These are phyloP conservation scores for Nakazawaea sp. DNA, from an alignment of 805 yeast genomes.

Conservation along the genomic window DNA sequence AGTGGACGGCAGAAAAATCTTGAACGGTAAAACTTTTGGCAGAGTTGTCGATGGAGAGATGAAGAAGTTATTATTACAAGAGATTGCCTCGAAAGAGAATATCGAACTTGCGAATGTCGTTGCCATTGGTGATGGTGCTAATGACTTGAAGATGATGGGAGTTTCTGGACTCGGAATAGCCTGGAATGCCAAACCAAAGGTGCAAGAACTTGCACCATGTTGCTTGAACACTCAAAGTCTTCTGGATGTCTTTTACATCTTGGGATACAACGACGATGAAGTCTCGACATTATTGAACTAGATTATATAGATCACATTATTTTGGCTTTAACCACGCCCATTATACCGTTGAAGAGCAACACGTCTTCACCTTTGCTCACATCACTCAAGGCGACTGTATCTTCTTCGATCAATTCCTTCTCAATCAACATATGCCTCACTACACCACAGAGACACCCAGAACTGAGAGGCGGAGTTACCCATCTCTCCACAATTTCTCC, in stretches of 20 bases:
- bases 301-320: slow-evolving; percentile 18
- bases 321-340: slow-evolving; percentile 67
- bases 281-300: slow-evolving; percentile 25
- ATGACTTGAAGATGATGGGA: slow-evolving; percentile 89
- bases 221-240: slow-evolving; percentile 70
- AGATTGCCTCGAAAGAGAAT: slow-evolving; percentile 49
- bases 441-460: slow-evolving; percentile 86
- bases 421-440: slow-evolving; percentile 58
- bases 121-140: slow-evolving; percentile 97
- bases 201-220: slow-evolving; percentile 77
- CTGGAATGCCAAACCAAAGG: slow-evolving; percentile 95
- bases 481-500: slow-evolving; percentile 38
- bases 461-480: slow-evolving; percentile 73
- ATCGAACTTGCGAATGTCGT: slow-evolving; percentile 49
- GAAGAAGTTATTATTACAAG: slow-evolving; percentile 67
- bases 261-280: slow-evolving; percentile 65
- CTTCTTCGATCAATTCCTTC: slow-evolving; percentile 48
- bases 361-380: slow-evolving; percentile 62
- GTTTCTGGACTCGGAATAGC: slow-evolving; percentile 93
- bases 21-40: slow-evolving; percentile 77
- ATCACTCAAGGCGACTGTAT: slow-evolving; percentile 35
- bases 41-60: slow-evolving; percentile 79
- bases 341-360: slow-evolving; percentile 72
- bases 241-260: slow-evolving; percentile 68
- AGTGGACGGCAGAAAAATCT: slow-evolving; percentile 31